Evolutionary conservation across 371 early-diverging fungal species (phyloP).

Genomic region (Ordospora colligata): DNA sequence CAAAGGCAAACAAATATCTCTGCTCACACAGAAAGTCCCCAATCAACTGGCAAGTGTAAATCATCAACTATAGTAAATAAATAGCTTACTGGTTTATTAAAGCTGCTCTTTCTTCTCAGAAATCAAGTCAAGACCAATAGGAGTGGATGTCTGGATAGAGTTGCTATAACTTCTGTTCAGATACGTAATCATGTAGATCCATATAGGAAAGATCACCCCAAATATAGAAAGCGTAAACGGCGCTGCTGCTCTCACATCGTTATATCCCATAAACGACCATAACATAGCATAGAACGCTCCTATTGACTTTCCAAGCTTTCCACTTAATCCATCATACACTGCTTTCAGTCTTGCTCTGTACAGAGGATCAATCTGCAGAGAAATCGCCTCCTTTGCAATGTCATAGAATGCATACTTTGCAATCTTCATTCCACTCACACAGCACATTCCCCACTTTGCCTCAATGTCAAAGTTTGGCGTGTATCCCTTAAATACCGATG

Average conservation of each 20-base stretch:
- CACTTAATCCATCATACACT: conserved; percentile 59
- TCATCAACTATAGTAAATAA: not conserved
- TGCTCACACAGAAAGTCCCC: conserved; percentile 63
- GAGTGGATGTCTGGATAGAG: conserved; percentile 15
- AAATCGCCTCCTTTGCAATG: conserved; percentile 59
- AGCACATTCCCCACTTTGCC: not conserved
- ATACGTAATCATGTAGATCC: conserved; percentile 28
- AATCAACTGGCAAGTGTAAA: conserved; percentile 66
- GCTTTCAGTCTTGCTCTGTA: conserved; percentile 54
- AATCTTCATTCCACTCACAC: conserved; percentile 46
- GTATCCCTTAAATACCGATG: not conserved
- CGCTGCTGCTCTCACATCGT: conserved; percentile 10
- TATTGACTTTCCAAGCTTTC: conserved; percentile 59
- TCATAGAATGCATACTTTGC: conserved; percentile 61
- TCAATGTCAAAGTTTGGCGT: not conserved
- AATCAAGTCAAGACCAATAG: conserved; percentile 24
- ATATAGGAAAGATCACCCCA: conserved; percentile 3
- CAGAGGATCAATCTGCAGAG: conserved; percentile 54
- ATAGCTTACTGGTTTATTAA: not conserved
- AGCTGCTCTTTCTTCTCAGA: not conserved
- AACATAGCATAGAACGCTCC: conserved; percentile 50
- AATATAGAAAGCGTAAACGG: conserved; percentile 8
- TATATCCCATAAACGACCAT: conserved; percentile 17
- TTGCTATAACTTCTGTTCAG: conserved; percentile 28
- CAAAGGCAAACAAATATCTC: conserved; percentile 79